These are phyloP conservation scores for Pseudotsuga menziesii DNA, from an alignment of 75 land plant genomes.

Conservation along the genomic window DNA sequence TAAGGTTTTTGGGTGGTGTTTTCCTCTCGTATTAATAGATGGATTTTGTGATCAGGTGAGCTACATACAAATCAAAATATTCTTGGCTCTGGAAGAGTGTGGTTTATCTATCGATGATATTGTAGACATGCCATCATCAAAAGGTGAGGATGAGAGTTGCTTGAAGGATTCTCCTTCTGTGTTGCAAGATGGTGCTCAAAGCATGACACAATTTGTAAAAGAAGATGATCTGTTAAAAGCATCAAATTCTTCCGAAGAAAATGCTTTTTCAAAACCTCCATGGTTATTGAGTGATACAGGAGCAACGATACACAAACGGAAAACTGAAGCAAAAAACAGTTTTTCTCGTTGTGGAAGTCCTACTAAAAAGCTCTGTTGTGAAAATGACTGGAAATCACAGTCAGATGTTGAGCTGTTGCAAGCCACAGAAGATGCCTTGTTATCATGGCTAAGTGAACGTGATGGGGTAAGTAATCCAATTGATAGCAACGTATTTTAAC, in stretches of 20 bases:
- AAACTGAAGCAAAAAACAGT: slow-evolving; percentile 5
- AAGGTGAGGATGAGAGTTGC: slow-evolving; percentile 4
- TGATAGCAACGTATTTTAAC: neutral
- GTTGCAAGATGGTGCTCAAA: neutral
- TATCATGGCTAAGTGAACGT: slow-evolving; percentile 32
- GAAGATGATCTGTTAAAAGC: slow-evolving; percentile 6
- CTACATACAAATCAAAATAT: slow-evolving; percentile 54
- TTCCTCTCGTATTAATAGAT: neutral
- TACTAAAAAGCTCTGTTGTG: slow-evolving; percentile 12
- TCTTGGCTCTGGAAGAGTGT: slow-evolving; percentile 37
- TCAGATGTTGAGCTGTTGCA: neutral
- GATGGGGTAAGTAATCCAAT: slow-evolving; percentile 30
- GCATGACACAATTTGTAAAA: neutral
- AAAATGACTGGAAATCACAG: slow-evolving; percentile 1
- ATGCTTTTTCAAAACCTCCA: slow-evolving; percentile 17
- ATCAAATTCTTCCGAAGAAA: slow-evolving; percentile 4
- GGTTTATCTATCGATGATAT: slow-evolving; percentile 34
- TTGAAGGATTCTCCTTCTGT: neutral
- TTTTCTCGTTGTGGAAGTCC: slow-evolving; percentile 3
- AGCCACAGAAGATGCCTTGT: slow-evolving; percentile 28
- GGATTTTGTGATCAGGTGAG: slow-evolving; percentile 34
- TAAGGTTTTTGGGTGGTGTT: neutral
- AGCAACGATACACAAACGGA: neutral
- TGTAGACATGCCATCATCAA: neutral
- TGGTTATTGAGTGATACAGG: slow-evolving; percentile 13